Evolutionary conservation across 306 rosid species (phyloP), one percentile per base, ranked within the genome.

Genomic region (Cicer chorassanicum): DNA sequence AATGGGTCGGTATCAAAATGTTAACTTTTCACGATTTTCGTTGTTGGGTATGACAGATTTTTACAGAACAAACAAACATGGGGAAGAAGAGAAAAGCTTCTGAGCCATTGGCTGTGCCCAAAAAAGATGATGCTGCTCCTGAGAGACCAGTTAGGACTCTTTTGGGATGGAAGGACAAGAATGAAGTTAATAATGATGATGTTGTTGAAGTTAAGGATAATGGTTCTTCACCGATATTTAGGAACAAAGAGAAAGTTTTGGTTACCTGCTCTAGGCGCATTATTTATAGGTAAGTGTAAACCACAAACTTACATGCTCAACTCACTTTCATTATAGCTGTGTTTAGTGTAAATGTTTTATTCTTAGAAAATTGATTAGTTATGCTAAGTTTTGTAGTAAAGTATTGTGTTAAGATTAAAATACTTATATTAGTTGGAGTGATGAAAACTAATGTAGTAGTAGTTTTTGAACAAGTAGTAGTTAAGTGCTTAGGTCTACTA

Each of bases 261-360:
- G 89, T 91, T 49, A 89, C 97, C 67, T 93, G 97, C 80, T 89
- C 98, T 12, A 89, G 98, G 36, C 97, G 98, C 13, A 93, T 93
- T 39, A 84, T 46, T 68, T 91, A 44, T 86, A 91, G 98, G 98
- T 91, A 14, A 15, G 5, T 12, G 0, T 12, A 46, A 62, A 9
- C 45, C 8, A 64, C 65, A 39, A 6, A 12, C 6, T 55, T 13
- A n/a, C 21, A 50, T 14, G 36, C 36, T 29, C 36, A 4, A 11
- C 15, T 12, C 15, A 46, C 6, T 11, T 1, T 0, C 53, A 11
- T 4, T 46, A 29, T 29, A 29, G 3, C 36, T 29, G 5, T 46
- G 1, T 12, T 46, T 12, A 4, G 10, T 11, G 53, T 4, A 5
- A 46, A 46, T 12, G 7, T 6, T 11, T 4, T 46, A 12, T 46